These are phyloP conservation scores for Alternaria sp. DNA, from an alignment of 2,329 filamentous ascomycete species.

Conservation along the genomic window DNA sequence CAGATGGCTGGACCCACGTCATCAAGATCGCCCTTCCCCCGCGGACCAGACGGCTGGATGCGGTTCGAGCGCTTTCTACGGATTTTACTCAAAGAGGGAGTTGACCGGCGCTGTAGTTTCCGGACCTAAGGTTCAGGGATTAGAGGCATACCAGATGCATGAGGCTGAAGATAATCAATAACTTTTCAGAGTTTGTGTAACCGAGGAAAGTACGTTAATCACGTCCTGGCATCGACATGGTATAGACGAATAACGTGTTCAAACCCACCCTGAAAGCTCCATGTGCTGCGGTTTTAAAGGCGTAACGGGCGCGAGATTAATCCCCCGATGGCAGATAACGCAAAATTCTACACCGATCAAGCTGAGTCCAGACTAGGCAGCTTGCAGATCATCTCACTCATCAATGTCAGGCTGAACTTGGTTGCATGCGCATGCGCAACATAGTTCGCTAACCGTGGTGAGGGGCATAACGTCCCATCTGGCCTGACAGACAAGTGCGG, in stretches of 20 bases:
- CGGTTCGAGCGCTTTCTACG: background rate
- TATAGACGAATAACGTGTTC: background rate
- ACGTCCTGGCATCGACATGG: background rate
- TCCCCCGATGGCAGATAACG: slow-evolving; percentile 2
- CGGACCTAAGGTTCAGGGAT: background rate
- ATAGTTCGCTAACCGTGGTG: slow-evolving; percentile 11
- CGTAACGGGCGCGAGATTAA: slow-evolving; percentile 4
- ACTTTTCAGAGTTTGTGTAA: background rate
- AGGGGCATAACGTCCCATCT: background rate
- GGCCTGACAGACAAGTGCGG: slow-evolving; percentile 1
- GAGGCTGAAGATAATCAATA: background rate
- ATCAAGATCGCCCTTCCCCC: background rate
- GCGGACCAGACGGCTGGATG: background rate
- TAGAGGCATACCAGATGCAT: background rate
- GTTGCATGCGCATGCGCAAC: slow-evolving; percentile 13
- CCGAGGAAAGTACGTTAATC: background rate
- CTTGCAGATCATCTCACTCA: slow-evolving; percentile 9
- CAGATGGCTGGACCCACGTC: background rate
- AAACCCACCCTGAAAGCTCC: background rate
- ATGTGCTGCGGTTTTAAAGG: background rate
- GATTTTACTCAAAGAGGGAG: background rate
- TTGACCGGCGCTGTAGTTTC: background rate
- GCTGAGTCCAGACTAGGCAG: slow-evolving; percentile 3
- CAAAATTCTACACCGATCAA: slow-evolving; percentile 4
- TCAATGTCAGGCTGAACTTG: slow-evolving; percentile 11